These are phyloP conservation scores for Teratosphaeriaceae sp. DNA, from an alignment of 2,329 filamentous ascomycete genomes.

Conservation along the genomic window DNA sequence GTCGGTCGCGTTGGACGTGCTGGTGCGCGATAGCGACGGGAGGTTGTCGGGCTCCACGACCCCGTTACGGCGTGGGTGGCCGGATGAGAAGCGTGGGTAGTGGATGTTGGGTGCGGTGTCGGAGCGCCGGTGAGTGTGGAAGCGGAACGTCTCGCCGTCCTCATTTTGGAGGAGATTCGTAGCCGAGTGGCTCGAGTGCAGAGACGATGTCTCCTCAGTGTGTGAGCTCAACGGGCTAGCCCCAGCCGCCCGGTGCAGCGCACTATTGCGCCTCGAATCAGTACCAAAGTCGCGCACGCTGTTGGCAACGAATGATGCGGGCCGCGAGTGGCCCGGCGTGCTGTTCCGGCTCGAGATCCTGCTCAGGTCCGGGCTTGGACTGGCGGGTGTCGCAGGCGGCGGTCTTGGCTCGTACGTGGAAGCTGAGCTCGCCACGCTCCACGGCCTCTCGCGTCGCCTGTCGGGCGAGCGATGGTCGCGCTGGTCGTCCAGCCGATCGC, in stretches of 20 bases:
- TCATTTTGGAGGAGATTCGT: slow-evolving; percentile 22
- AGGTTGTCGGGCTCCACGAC: slow-evolving; percentile 53
- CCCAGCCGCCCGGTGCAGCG: slow-evolving; percentile 21
- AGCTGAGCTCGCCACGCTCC: slow-evolving; percentile 28
- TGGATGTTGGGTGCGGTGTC: slow-evolving; percentile 31
- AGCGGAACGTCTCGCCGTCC: slow-evolving; percentile 19
- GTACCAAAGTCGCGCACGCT: slow-evolving; percentile 24
- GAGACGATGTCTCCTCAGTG: slow-evolving; percentile 27
- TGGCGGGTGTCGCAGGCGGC: slow-evolving; percentile 58
- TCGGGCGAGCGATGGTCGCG: slow-evolving; percentile 46
- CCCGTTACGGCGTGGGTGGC: slow-evolving; percentile 56
- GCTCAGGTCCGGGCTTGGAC: slow-evolving; percentile 47
- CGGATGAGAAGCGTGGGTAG: slow-evolving; percentile 52
- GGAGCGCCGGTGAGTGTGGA: slow-evolving; percentile 23
- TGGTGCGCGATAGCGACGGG: slow-evolving; percentile 38
- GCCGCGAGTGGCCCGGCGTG: slow-evolving; percentile 28
- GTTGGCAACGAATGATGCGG: slow-evolving; percentile 27
- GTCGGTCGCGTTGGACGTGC: slow-evolving; percentile 26
- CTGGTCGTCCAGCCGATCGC: slow-evolving; percentile 40
- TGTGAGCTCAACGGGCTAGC: slow-evolving; percentile 26
- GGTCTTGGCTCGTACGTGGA: slow-evolving; percentile 45
- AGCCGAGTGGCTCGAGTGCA: slow-evolving; percentile 26
- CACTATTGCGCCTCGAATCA: slow-evolving; percentile 26
- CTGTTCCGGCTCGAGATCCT: slow-evolving; percentile 34
- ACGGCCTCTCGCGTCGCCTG: slow-evolving; percentile 30